Evolutionary conservation across 129 eudicot species (phyloP).

Genomic region (Centella asiatica): DNA sequence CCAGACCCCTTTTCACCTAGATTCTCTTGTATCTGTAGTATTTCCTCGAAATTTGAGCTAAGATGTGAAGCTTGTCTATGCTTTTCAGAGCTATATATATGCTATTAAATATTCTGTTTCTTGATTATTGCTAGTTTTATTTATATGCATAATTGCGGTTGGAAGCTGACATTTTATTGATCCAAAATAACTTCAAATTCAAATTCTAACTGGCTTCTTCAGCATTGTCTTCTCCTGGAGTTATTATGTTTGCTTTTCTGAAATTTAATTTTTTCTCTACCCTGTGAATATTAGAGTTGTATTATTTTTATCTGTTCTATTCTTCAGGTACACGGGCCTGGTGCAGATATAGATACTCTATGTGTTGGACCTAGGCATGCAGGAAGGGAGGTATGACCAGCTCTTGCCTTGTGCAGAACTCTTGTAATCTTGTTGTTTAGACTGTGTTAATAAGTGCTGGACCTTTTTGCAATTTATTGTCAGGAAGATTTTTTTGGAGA

Average conservation of each 20-base stretch:
- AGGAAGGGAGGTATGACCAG: constrained; percentile 45
- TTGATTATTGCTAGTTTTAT: too few species aligned
- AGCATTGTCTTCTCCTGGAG: neutral
- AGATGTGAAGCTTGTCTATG: too few species aligned
- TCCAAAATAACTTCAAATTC: too few species aligned
- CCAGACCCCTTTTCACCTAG: too few species aligned
- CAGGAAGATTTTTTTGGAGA: constrained; percentile 96
- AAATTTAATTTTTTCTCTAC: neutral
- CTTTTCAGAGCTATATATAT: too few species aligned
- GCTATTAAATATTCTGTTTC: too few species aligned
- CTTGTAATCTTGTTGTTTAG: neutral
- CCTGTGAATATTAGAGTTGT: constrained; percentile 8
- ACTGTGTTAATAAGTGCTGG: neutral
- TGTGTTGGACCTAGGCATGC: constrained; percentile 96
- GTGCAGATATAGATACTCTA: constrained; percentile 95
- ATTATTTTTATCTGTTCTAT: constrained; percentile 1
- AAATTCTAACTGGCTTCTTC: too few species aligned
- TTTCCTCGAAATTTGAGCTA: too few species aligned
- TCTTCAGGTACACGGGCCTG: constrained; percentile 93
- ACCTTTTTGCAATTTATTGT: constrained; percentile 4
- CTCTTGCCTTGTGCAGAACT: neutral
- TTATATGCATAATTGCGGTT: neutral
- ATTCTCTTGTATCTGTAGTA: too few species aligned
- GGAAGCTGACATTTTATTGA: neutral
- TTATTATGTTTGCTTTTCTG: neutral